These are phyloP conservation scores for Ceratocystis huliohia DNA, from an alignment of 2,329 filamentous ascomycete genomes.

Conservation along the genomic window DNA sequence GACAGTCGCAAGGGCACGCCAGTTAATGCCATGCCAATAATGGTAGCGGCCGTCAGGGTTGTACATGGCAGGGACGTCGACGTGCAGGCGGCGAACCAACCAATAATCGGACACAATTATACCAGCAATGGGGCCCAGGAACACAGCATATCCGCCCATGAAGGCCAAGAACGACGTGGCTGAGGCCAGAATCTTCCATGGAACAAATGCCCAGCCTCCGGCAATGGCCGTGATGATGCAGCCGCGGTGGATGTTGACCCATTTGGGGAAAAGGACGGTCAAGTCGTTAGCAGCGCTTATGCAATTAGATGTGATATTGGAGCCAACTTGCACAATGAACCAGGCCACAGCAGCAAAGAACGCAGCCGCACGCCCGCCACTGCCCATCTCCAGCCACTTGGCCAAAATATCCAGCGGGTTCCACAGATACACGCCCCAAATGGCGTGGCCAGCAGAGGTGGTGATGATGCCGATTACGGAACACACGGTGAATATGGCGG, in stretches of 20 bases:
- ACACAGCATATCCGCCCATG: slow-evolving; percentile 28
- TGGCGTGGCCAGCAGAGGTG: slow-evolving; percentile 33
- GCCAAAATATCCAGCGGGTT: slow-evolving; percentile 37
- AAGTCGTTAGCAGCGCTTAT: slow-evolving; percentile 27
- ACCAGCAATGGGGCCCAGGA: slow-evolving; percentile 33
- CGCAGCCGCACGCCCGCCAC: slow-evolving; percentile 26
- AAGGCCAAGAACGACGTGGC: slow-evolving; percentile 27
- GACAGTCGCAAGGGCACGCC: slow-evolving; percentile 33
- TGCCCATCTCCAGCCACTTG: slow-evolving; percentile 28
- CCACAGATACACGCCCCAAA: slow-evolving; percentile 37
- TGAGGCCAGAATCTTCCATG: slow-evolving; percentile 29
- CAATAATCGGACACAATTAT: slow-evolving; percentile 33
- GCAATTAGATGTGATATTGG: slow-evolving; percentile 26
- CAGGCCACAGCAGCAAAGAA: slow-evolving; percentile 26
- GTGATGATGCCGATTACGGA: slow-evolving; percentile 37
- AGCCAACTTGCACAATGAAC: slow-evolving; percentile 25
- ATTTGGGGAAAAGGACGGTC: slow-evolving; percentile 26
- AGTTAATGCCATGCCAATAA: slow-evolving; percentile 32
- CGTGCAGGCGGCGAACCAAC: slow-evolving; percentile 29
- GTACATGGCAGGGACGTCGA: slow-evolving; percentile 34
- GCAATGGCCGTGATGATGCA: slow-evolving; percentile 26
- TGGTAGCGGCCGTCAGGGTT: slow-evolving; percentile 33
- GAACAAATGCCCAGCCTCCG: slow-evolving; percentile 28
- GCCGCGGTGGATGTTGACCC: slow-evolving; percentile 28
- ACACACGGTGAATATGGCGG: slow-evolving; percentile 36